phyloP scores from a whole-genome alignment of 2,329 filamentous ascomycete genomes.

The Phaeosphaeriaceae sp. region DNA sequence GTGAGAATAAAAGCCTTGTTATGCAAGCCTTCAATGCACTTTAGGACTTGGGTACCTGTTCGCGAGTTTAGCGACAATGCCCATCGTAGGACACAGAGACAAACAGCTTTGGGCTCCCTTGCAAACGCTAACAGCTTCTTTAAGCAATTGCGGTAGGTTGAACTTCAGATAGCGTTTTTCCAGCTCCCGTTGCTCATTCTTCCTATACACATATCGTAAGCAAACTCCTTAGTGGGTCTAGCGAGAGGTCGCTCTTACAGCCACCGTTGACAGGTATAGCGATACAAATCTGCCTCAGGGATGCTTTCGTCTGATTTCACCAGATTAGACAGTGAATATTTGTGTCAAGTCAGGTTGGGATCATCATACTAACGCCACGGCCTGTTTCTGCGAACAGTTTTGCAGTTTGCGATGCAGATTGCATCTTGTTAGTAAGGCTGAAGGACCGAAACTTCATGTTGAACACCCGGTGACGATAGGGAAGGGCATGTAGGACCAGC shows the following conservation, averaged over 20 bases:
- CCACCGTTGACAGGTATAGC: conserved; percentile 31
- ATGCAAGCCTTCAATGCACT: conserved; percentile 33
- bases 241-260: conserved; percentile 21
- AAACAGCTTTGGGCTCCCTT: conserved; percentile 34
- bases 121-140: conserved; percentile 30
- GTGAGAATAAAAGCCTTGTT: conserved; percentile 28
- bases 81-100: conserved; percentile 8
- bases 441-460: conserved; percentile 8
- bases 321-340: conserved; percentile 5
- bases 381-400: conserved; percentile 15
- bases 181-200: conserved; percentile 37
- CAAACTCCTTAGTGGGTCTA: neutral
- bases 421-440: conserved; percentile 4
- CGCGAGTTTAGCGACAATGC: conserved; percentile 4
- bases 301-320: conserved; percentile 12
- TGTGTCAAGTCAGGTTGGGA: neutral
- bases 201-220: conserved; percentile 17
- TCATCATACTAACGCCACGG: conserved; percentile 9
- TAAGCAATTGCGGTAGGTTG: conserved; percentile 32
- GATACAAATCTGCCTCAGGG: conserved; percentile 28
- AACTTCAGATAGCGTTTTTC: conserved; percentile 37
- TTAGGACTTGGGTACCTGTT: conserved; percentile 28
- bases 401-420: conserved; percentile 5
- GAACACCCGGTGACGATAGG: conserved; percentile 1
- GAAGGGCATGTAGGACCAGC: neutral